phyloP scores from a whole-genome alignment of 1,284 basidiomycete species.

The Meripilus lineatus region DNA sequence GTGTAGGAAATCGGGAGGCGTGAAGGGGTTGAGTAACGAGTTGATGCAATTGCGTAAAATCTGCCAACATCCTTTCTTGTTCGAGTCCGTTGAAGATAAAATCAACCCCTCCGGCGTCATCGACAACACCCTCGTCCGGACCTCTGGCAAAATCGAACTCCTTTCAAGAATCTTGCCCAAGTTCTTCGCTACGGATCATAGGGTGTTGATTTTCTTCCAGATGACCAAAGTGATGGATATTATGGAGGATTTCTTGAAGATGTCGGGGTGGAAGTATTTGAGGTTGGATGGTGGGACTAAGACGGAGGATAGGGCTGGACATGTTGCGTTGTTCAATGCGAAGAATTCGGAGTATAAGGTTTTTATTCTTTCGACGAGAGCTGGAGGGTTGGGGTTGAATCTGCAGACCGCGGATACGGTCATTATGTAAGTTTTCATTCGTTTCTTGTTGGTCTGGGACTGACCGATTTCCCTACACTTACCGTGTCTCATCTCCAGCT shows the following conservation, averaged over 20 bases:
- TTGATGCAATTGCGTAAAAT: conserved; percentile 99
- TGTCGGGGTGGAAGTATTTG: conserved; percentile 87
- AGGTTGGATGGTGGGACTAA: conserved; percentile 98
- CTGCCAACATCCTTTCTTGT: conserved; percentile 96
- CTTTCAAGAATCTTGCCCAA: conserved; percentile 92
- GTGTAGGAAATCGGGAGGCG: conserved; percentile 63
- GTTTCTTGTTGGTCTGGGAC: conserved; percentile 10
- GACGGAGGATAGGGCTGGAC: conserved; percentile 92
- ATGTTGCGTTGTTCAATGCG: conserved; percentile 91
- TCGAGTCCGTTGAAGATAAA: conserved; percentile 92
- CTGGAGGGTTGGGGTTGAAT: conserved; percentile 97
- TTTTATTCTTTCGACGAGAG: conserved; percentile 95
- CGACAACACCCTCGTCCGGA: conserved; percentile 84
- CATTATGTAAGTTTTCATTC: conserved; percentile 77
- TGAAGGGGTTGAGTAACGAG: conserved; percentile 92
- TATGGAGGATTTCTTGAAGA: conserved; percentile 96
- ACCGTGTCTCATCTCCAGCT: conserved; percentile 43
- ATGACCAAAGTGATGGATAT: conserved; percentile 99
- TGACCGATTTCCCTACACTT: background rate
- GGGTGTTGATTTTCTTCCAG: conserved; percentile 99
- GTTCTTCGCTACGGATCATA: conserved; percentile 89
- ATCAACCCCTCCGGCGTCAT: conserved; percentile 80
- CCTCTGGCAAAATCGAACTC: conserved; percentile 95
- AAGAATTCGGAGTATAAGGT: conserved; percentile 88
- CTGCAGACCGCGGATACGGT: conserved; percentile 98